Base-by-base conservation (phyloP, 2,329 filamentous ascomycete species). In the Neocucurbitaria cava region DNA sequence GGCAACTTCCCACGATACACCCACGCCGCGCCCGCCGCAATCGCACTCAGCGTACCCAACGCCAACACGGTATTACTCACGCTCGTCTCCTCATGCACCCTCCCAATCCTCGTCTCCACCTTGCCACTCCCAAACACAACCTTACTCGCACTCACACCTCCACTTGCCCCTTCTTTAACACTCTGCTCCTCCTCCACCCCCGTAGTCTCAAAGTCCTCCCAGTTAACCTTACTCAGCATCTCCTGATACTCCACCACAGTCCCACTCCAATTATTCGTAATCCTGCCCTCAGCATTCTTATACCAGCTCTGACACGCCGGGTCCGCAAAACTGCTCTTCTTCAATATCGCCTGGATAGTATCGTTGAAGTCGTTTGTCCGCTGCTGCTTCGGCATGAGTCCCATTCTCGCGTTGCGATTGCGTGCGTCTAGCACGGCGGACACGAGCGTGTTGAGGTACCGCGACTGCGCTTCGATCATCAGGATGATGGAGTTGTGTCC, bases 381-480 rank as follows among this genome's bases (percentile, higher is more conserved):
- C 0, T 68, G 56, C 0, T 69, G 49, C 35, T 78, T 80, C 0
- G 83, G 83, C n/a, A 72, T 68, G 0, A 87, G 67, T 0, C 74
- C 70, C 2, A 87, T 67, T 0, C 69, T 68, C n/a, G 72, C 54
- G 8, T 80, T 78, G 1, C 70, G 55, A 18, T 46, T 53, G 11
- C 78, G 71, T 0, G 82, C 82, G 7, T 74, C 69, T 1, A 85
- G 75, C 1, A 87, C 77, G 6, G 80, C 76, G 0, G 66, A 64
- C 42, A 87, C 78, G 31, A 87, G 59, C 0, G 74, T 75, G 54
- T 79, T 82, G 52, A 86, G 78, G 62, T 86, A 86, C 2, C 80
- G 77, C 3, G 76, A 78, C 61, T 87, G 84, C 2, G 83, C 79
- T 64, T 87, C 84, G 56, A 86, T 85, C 83, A 86, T 87, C n/a